Conservation (phyloP, 768 basidiomycete genomes). For the Mycena albidolilacea region DNA sequence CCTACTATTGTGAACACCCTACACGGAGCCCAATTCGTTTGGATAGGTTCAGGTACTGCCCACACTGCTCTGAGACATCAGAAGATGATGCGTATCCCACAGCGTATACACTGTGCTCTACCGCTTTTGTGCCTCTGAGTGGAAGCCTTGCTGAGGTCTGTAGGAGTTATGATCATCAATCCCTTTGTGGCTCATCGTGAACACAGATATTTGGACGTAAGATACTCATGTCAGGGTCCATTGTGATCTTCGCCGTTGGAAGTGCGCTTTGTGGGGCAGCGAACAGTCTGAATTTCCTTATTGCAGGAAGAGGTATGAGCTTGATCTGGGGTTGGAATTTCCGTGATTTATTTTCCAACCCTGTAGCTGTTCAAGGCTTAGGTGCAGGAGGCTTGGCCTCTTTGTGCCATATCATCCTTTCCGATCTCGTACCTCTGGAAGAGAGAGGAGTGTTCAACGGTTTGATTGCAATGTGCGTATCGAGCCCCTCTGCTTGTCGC, state of each 20-base stretch:
- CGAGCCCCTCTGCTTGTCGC: not conserved
- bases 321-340: not conserved
- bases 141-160: constrained; percentile 11
- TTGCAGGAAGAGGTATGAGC: not conserved
- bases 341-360: not conserved
- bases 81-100: not conserved
- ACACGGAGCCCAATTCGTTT: constrained; percentile 55
- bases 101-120: constrained; percentile 12
- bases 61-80: not conserved
- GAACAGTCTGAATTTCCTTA: constrained; percentile 7
- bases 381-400: constrained; percentile 57
- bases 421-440: constrained; percentile 61
- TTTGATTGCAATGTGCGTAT: constrained; percentile 49
- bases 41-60: constrained; percentile 53
- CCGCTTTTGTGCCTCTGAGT: constrained; percentile 11
- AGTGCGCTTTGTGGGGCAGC: constrained; percentile 58
- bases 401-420: constrained; percentile 56
- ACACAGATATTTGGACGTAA: constrained; percentile 57
- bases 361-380: constrained; percentile 55
- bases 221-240: constrained; percentile 48
- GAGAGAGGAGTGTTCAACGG: constrained; percentile 59
- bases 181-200: not conserved
- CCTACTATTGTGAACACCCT: constrained; percentile 50
- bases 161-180: too few species aligned
- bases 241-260: constrained; percentile 59